Evolutionary conservation across 306 rosid species (phyloP), one percentile per base, ranked within the genome.

Genomic region (Quercus robur): DNA sequence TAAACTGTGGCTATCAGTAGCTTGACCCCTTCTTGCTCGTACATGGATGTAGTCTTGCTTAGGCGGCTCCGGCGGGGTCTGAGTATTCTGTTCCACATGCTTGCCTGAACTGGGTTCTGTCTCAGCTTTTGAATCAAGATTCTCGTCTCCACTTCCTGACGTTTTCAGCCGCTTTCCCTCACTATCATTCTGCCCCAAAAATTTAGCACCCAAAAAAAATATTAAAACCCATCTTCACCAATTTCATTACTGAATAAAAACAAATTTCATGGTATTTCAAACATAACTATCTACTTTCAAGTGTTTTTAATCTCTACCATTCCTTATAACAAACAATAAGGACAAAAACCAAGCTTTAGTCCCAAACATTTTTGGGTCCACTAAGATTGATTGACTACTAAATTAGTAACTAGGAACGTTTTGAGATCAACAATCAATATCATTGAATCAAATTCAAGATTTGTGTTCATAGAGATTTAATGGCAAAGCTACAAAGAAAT

Each of bases 11-110:
- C 98, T 94, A 79, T 94, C 98, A 58, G 98, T 94, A 44, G 98
- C 98, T 89, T 94, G 97, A 71, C 98, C 98, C 77, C 98, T 88
- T 86, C 98, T 90, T 0, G 98, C 98, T 83, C 98, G 89, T 3
- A 94, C 98, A 75, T 94, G 98, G 49, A 94, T 94, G 75, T 86
- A 92, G 78, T 94, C 98, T 85, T 85, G 94, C 91, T 92, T 94
- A 25, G 93, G 91, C 71, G 91, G 92, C 75, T 89, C 95, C 15
- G 82, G 67, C 57, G 88, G 84, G 19, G 81, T 84, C 86, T 79
- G 90, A 44, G 58, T 71, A 54, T 38, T 82, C 73, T 84, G 88
- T 67, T 90, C 97, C 83, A 68, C 94, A 52, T 62, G 87, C 91
- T 88, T 92, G 82, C 94, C 94, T 84, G 97, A 88, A 84, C 93